Evolutionary conservation across 2,329 filamentous ascomycete species (phyloP).

Genomic region (Rhinocladiella similis): DNA sequence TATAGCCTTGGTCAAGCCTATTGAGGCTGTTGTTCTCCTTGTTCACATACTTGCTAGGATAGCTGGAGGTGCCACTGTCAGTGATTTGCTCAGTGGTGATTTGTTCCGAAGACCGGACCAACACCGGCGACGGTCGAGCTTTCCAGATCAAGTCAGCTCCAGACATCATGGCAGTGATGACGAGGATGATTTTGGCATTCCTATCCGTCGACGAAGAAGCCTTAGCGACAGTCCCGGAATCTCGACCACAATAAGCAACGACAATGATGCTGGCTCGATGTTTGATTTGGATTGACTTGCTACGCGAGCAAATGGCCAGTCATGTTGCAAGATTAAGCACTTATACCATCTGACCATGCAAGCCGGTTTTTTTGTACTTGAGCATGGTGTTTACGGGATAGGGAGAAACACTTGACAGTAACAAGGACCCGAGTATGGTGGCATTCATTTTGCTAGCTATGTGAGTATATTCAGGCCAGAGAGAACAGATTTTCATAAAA

Average conservation of each 20-base stretch:
- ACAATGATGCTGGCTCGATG: slow-evolving; percentile 20
- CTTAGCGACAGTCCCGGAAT: slow-evolving; percentile 1
- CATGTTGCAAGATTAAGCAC: not conserved
- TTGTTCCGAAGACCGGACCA: slow-evolving; percentile 22
- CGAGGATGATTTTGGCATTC: slow-evolving; percentile 42
- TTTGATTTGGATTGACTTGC: slow-evolving; percentile 22
- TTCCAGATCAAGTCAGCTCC: slow-evolving; percentile 18
- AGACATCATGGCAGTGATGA: slow-evolving; percentile 29
- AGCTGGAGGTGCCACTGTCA: slow-evolving; percentile 47
- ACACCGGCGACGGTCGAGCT: slow-evolving; percentile 24
- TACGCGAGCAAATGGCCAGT: not conserved
- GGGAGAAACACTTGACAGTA: not conserved
- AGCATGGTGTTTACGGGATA: not conserved
- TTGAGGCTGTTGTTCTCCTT: slow-evolving; percentile 75
- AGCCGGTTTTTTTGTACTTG: not conserved
- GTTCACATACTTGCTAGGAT: slow-evolving; percentile 79
- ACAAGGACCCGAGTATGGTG: not conserved
- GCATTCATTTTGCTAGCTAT: slow-evolving; percentile 1
- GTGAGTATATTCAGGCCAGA: not conserved
- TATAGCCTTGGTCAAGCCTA: slow-evolving; percentile 76
- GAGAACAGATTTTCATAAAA: not conserved
- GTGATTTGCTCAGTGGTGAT: slow-evolving; percentile 30
- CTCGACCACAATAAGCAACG: not conserved
- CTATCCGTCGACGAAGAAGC: slow-evolving; percentile 29
- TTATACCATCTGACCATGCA: too few relatives aligned